Evolutionary conservation across 306 rosid genomes (phyloP), one percentile per base, ranked within the genome.

Genomic region (Pyrus communis): DNA sequence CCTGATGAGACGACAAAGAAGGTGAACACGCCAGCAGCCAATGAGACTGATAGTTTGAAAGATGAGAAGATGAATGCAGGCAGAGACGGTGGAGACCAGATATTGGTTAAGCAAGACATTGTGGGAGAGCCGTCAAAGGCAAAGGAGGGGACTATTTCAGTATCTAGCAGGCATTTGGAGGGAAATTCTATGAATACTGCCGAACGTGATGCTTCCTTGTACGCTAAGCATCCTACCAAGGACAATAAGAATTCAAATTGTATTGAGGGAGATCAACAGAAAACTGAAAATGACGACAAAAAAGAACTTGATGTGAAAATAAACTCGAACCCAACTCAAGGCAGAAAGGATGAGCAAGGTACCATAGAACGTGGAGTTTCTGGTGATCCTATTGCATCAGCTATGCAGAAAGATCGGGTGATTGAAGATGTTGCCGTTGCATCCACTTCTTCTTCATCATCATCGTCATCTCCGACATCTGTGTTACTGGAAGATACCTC

Each of bases 381-480:
- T 68, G 22, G 62, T 11, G 79, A 75, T 45, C 81, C 62, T 25
- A 43, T 30, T 62, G 69, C 77, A 42, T 73, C 77, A 52, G 52
- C 78, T 64, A 38, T 21, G 60, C 69, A 66, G 40, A 81, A 81
- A 79, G 91, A 78, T 68, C 78, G 79, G 25, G 71, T 18, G 27
- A 59, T 35, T 31, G 87, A 86, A 63, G 87, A 77, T 13, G 79
- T 70, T 23, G 75, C 82, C 21, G 42, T 38, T 17, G 57, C 59
- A 73, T 78, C 84, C 58, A 60, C 75, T 73, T 49, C 90, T 61
- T 80, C 88, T 35, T 81, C 85, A 31, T 86, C 77, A 70, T 49
- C 91, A 66, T 80, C 88, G 25, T 82, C 84, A 38, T 86, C 93
- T 40, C 93, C 89, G 30, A 85, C 79, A 31, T 83, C 86, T 22